Evolutionary conservation across 306 rosid genomes (phyloP).

Genomic region (Sicyos baderoa): DNA sequence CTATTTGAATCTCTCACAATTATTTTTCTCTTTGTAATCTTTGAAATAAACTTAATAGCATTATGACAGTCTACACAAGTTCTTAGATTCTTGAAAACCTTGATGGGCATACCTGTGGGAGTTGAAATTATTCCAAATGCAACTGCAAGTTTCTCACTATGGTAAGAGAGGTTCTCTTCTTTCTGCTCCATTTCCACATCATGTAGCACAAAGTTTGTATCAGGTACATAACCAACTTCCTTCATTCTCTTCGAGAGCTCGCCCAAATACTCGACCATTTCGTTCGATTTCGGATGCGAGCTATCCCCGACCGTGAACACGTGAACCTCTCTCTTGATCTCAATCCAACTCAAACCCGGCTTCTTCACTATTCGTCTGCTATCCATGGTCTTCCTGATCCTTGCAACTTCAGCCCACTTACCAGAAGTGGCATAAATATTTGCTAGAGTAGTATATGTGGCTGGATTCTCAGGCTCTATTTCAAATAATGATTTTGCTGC

Average conservation of each 20-base stretch:
- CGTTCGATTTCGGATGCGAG: slow-evolving; percentile 47
- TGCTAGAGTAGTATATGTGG: slow-evolving; percentile 52
- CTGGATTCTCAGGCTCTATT: slow-evolving; percentile 62
- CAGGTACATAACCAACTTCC: slow-evolving; percentile 60
- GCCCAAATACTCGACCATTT: slow-evolving; percentile 40
- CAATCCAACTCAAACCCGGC: slow-evolving; percentile 64
- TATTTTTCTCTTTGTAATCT: slow-evolving; percentile 39
- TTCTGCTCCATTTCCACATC: slow-evolving; percentile 59
- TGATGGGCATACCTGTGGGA: slow-evolving; percentile 43
- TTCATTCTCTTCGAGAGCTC: slow-evolving; percentile 47
- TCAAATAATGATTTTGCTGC: slow-evolving; percentile 55
- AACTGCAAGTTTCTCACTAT: slow-evolving; percentile 61
- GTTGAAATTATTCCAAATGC: slow-evolving; percentile 64
- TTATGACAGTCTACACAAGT: slow-evolving; percentile 65
- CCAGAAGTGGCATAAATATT: slow-evolving; percentile 62
- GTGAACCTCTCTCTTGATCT: slow-evolving; percentile 47
- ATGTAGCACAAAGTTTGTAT: slow-evolving; percentile 55
- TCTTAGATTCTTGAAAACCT: slow-evolving; percentile 56
- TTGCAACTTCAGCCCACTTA: slow-evolving; percentile 44
- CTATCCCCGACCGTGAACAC: slow-evolving; percentile 50
- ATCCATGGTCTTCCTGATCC: slow-evolving; percentile 46
- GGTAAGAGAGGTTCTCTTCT: slow-evolving; percentile 60
- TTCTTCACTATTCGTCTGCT: slow-evolving; percentile 39
- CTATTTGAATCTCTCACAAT: slow-evolving; percentile 55
- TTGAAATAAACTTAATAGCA: slow-evolving; percentile 48